These are phyloP conservation scores for Hordeum vulgare DNA, from an alignment of 176 grass and related monocot species.

Conservation along the genomic window MorexV3_pseudomolecules_assembly NC_058520.1:19316842-19317341, in stretches of 20 bases:
- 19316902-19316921: background rate
- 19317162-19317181: too few relatives aligned
- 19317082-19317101: conserved; percentile 52
- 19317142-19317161: too few relatives aligned
- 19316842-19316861: conserved; percentile 11
- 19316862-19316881: conserved; percentile 29
- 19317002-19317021: background rate
- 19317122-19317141: conserved; percentile 72
- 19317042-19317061: conserved; percentile 10
- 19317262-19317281: conserved; percentile 65
- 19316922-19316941: too few relatives aligned
- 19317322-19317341: conserved; percentile 42
- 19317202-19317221: too few relatives aligned
- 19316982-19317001: conserved; percentile 34
- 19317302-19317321: conserved; percentile 49
- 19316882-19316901: conserved; percentile 4
- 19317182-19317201: too few relatives aligned
- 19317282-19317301: conserved; percentile 51
- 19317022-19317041: background rate
- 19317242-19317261: conserved; percentile 74
- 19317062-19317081: conserved; percentile 73
- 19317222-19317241: too few relatives aligned
- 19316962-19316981: background rate
- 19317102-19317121: conserved; percentile 54
- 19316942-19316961: too few relatives aligned